Evolutionary conservation across 352 stramenopile genomes (phyloP), one percentile per base, ranked within the genome.

Genomic region (Plasmopara viticola): DNA sequence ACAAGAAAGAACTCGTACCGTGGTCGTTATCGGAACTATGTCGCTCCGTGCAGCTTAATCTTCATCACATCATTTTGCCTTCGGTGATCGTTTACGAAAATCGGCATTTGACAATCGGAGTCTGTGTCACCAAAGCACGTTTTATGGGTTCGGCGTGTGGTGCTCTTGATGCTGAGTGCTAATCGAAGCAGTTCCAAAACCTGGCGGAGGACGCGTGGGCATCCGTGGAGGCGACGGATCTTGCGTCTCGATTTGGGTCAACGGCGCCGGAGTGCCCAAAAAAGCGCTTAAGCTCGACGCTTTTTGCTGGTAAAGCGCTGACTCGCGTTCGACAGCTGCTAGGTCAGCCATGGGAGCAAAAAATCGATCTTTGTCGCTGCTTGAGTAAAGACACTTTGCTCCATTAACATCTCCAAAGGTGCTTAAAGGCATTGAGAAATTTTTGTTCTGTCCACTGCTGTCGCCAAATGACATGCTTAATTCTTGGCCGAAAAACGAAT

Each of bases 281-380:
- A 92, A 83, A 2, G 77, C 65, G 31, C 78, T 92, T 53, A 92
- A 64, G 60, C 78, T 92, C 46, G 82, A 92, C 31, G 70, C 66
- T 20, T 76, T 66, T 29, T 86, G 77, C 53, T 86, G 77, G 56
- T 90, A 92, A 48, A 72, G 61, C 30, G 74, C 59, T 20, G 66
- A 84, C 38, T 86, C 77, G 7, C 68, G 74, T 53, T 92, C 82
- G 9, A 92, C 66, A 15, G 79, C 82, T 6, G 66, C 77, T 68
- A 92, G 66, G 44, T 90, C 77, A 29, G 68, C 57, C 76, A 90
- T 84, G 10, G 71, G 60, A 8, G 62, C 64, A 57, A 84, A 87
- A 6, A 54, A 7, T 31, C 14, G 48, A 48, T 47, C 63, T 10
- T 56, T 48, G 6, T 40, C 31, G 12, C 31, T 50, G 25, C 43